Conservation (phyloP, 73 alveolate genomes). For the Loxodes magnus region DNA sequence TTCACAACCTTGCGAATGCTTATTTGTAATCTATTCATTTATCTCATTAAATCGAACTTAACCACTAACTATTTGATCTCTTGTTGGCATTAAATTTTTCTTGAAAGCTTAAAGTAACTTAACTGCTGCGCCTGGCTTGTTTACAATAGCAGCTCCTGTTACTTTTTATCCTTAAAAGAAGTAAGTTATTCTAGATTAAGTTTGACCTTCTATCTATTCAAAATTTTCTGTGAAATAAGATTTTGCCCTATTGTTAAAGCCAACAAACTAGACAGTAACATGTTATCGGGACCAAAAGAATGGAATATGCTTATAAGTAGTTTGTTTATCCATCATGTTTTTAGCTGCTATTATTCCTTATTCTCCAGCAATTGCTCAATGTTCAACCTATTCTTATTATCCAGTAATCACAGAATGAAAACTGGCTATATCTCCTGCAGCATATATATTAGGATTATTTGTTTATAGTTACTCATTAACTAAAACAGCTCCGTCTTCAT, state of each 20-base stretch:
- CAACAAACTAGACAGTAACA: neutral
- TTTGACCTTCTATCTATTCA: neutral
- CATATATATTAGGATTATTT: slow-evolving; percentile 48
- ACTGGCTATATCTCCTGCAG: slow-evolving; percentile 81
- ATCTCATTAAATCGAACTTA: neutral
- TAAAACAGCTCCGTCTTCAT: slow-evolving; percentile 44
- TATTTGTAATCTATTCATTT: neutral
- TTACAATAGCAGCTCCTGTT: slow-evolving; percentile 3
- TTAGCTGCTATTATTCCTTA: slow-evolving; percentile 70
- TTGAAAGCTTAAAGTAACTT: neutral
- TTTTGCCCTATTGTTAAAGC: neutral
- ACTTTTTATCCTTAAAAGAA: slow-evolving; percentile 6
- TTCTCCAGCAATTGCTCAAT: slow-evolving; percentile 55
- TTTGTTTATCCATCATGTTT: slow-evolving; percentile 63
- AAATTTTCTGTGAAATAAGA: neutral
- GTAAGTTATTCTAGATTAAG: neutral
- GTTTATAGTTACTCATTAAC: slow-evolving; percentile 65
- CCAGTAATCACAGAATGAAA: slow-evolving; percentile 69
- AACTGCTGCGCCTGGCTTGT: slow-evolving; percentile 10
- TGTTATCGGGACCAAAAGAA: slow-evolving; percentile 69
- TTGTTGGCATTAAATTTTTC: neutral
- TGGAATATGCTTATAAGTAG: slow-evolving; percentile 57
- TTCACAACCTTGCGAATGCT: no score
- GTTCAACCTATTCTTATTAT: slow-evolving; percentile 66
- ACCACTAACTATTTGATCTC: neutral